Evolutionary conservation across 2,329 filamentous ascomycete species (phyloP).

Genomic region (Ophiostoma angusticollis): DNA sequence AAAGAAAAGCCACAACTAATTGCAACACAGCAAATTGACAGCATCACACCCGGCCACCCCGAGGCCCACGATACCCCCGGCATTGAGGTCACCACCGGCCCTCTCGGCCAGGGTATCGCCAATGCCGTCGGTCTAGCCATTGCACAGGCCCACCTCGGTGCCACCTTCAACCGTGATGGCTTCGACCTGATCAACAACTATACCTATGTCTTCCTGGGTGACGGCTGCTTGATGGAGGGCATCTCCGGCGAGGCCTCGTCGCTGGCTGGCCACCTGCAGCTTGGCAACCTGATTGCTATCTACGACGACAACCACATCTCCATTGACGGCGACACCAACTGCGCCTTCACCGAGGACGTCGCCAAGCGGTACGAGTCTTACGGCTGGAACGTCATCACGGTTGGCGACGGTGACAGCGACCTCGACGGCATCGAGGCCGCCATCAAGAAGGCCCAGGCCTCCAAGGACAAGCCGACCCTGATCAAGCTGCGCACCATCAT

Average conservation of each 20-base stretch:
- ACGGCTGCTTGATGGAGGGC: conserved; percentile 98
- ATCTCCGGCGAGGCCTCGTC: conserved; percentile 87
- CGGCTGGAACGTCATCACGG: conserved; percentile 82
- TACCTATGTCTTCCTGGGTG: conserved; percentile 93
- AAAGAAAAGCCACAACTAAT: too few relatives aligned
- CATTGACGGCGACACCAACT: conserved; percentile 88
- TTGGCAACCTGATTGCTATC: conserved; percentile 92
- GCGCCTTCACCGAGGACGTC: conserved; percentile 94
- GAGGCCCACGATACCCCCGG: conserved; percentile 94
- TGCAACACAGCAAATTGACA: conserved; percentile 34
- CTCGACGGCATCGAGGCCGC: conserved; percentile 78
- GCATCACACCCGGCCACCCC: conserved; percentile 89
- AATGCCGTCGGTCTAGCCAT: conserved; percentile 98
- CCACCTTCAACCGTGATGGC: conserved; percentile 90
- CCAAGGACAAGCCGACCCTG: conserved; percentile 91
- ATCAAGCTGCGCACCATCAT: conserved; percentile 98
- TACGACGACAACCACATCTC: conserved; percentile 99
- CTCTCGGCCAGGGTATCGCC: conserved; percentile 91
- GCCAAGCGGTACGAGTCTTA: conserved; percentile 90
- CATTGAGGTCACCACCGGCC: conserved; percentile 95
- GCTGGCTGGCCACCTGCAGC: conserved; percentile 87
- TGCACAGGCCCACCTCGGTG: conserved; percentile 82
- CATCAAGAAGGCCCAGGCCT: conserved; percentile 69
- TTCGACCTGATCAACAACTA: conserved; percentile 90
- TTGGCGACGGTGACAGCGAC: conserved; percentile 81